These are phyloP conservation scores for Agarophyton chilense DNA, from an alignment of 23 red algal genomes.

Conservation along the genomic window DNA sequence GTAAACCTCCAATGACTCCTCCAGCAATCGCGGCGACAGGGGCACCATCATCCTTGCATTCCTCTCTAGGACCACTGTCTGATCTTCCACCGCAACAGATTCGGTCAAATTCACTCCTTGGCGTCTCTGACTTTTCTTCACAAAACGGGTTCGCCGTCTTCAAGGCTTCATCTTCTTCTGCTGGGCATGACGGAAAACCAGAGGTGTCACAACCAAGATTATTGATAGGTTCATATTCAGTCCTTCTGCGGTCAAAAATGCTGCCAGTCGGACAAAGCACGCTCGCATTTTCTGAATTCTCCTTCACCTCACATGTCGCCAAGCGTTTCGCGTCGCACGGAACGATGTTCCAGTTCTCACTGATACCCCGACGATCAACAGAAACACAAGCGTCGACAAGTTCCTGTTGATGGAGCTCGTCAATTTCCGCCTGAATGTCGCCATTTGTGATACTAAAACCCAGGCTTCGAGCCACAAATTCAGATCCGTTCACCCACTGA, in stretches of 20 bases:
- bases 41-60: no score
- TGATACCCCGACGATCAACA: not conserved
- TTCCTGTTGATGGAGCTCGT: not conserved
- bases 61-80: not conserved
- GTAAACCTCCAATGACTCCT: no score
- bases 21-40: no score
- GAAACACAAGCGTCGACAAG: conserved; percentile 30
- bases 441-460: conserved; percentile 10
- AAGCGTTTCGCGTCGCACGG: conserved; percentile 19
- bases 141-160: conserved; percentile 19
- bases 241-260: not conserved
- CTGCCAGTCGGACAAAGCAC: not conserved
- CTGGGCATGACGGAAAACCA: not conserved
- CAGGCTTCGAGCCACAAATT: not conserved
- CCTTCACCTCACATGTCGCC: not conserved
- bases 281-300: not conserved
- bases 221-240: conserved; percentile 22
- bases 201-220: not conserved
- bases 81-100: conserved; percentile 26
- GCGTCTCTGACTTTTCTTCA: not conserved
- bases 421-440: not conserved
- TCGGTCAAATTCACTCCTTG: conserved; percentile 19
- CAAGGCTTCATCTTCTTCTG: conserved; percentile 7
- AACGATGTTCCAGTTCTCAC: conserved; percentile 18
- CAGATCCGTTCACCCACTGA: conserved; percentile 3